Conservation (phyloP, 805 yeast species). For the Scheffersomyces ergatensis region DNA sequence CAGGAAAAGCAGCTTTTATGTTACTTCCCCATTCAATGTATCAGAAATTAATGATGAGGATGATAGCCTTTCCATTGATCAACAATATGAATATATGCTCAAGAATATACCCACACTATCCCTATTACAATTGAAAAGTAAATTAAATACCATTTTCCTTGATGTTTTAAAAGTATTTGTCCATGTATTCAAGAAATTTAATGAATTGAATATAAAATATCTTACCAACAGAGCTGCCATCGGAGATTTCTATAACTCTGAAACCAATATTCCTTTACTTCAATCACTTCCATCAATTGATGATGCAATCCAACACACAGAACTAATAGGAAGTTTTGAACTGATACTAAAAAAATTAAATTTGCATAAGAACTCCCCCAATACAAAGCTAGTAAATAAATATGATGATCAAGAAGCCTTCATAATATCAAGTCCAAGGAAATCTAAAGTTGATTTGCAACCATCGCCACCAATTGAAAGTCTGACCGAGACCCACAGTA, state of each 20-base stretch:
- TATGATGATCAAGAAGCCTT: constrained; percentile 13
- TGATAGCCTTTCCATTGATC: constrained; percentile 13
- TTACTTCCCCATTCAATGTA: constrained; percentile 28
- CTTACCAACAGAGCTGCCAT: constrained; percentile 27
- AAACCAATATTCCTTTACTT: constrained; percentile 12
- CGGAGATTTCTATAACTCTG: constrained; percentile 18
- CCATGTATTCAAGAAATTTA: constrained; percentile 27
- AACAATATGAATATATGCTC: constrained; percentile 22
- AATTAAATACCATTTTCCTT: constrained; percentile 33
- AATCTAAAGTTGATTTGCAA: constrained; percentile 5
- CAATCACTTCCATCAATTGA: constrained; percentile 22
- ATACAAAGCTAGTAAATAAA: not conserved
- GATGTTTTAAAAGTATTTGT: constrained; percentile 33
- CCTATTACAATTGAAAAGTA: constrained; percentile 26
- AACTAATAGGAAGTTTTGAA: constrained; percentile 31
- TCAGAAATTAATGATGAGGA: constrained; percentile 11
- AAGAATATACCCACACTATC: constrained; percentile 26
- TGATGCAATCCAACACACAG: constrained; percentile 30
- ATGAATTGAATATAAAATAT: constrained; percentile 20
- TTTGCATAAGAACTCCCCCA: constrained; percentile 7
- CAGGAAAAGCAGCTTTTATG: constrained; percentile 17
- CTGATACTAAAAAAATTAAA: constrained; percentile 17
- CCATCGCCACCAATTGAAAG: not conserved
- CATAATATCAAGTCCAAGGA: constrained; percentile 30
- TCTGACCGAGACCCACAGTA: not conserved